phyloP scores from a whole-genome alignment of 768 basidiomycete species.

The Tylopilus vinaceipallidus region DNA sequence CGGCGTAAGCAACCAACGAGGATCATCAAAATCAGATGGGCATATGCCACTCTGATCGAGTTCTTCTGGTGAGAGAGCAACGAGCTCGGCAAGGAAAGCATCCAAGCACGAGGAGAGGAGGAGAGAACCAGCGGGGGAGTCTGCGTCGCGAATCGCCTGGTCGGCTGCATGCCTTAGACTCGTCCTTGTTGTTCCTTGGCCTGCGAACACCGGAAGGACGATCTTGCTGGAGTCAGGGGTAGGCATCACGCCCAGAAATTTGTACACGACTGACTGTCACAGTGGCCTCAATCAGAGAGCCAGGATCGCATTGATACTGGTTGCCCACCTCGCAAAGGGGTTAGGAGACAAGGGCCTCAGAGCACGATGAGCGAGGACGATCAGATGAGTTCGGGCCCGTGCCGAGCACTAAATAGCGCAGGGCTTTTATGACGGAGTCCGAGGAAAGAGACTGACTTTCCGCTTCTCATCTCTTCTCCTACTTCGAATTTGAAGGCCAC shows the following conservation, averaged over 20 bases:
- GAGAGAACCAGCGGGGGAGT: constrained; percentile 39
- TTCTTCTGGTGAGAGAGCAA: constrained; percentile 39
- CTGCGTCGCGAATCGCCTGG: constrained; percentile 42
- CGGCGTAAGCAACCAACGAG: constrained; percentile 39
- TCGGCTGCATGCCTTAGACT: constrained; percentile 33
- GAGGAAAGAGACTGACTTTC: constrained; percentile 20
- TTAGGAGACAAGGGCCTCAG: not conserved
- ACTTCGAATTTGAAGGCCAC: constrained; percentile 14
- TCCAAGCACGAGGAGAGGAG: constrained; percentile 52
- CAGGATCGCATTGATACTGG: not conserved
- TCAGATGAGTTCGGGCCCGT: constrained; percentile 2
- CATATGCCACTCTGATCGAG: constrained; percentile 38
- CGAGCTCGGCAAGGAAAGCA: constrained; percentile 49
- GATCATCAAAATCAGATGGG: constrained; percentile 42
- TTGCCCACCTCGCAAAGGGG: constrained; percentile 5
- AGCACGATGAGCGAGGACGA: not conserved
- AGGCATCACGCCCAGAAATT: constrained; percentile 4
- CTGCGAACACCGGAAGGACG: constrained; percentile 52
- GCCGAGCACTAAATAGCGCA: constrained; percentile 6
- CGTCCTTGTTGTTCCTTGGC: constrained; percentile 47
- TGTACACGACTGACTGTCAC: not conserved
- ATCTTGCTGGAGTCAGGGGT: constrained; percentile 6
- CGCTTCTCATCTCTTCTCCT: constrained; percentile 19
- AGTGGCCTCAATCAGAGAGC: not conserved
- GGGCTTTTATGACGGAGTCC: constrained; percentile 5